Base-by-base conservation (phyloP, 345 rosid genomes). In the Euphorbia peplus region DNA sequence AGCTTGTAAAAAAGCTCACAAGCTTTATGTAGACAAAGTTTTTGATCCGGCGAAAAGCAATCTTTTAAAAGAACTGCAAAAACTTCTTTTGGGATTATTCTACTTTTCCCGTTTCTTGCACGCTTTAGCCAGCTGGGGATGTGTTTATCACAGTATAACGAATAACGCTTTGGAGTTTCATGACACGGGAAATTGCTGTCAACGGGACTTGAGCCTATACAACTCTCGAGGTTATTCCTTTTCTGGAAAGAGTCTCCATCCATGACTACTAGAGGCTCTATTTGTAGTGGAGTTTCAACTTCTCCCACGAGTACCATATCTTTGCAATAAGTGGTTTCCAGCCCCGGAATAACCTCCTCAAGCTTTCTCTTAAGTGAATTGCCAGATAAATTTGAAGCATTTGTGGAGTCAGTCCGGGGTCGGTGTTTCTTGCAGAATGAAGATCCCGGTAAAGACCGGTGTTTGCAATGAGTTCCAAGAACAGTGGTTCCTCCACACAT, bases 61-160 rank as follows among this genome's bases (percentile, higher is more conserved):
- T 81, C 80, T 46, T 78, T 82, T 70, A 92, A 70, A 63, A 95
- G 87, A 73, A 87, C 91, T 69, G 83, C 35, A 83, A 95, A 95
- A 21, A 95, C 91, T 75, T 95, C 99, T 73, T 90, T 95, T 2
- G 98, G 88, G 80, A 95, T 80, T 58, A 95, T 92, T 78, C 96
- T 89, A 73, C 97, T 95, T 87, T 89, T 92, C 37, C 99, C 99
- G 67, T 92, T 90, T 81, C 99, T 87, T 35, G 99, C 99, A 74
- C 97, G 93, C 85, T 92, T 95, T 52, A 95, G 97, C 98, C 99
- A 95, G 84, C 93, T 90, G 12, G 99, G 99, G 75, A 95, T 90
- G 80, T 95, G 99, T 52, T 78, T 82, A 54, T 92, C 95, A 73
- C 99, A 95, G 82, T 95, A 95, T 56, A 90, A 74, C 4, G 90